phyloP scores from a whole-genome alignment of 2,329 filamentous ascomycete species.

The Cephalotrichum gorgonifer region DNA sequence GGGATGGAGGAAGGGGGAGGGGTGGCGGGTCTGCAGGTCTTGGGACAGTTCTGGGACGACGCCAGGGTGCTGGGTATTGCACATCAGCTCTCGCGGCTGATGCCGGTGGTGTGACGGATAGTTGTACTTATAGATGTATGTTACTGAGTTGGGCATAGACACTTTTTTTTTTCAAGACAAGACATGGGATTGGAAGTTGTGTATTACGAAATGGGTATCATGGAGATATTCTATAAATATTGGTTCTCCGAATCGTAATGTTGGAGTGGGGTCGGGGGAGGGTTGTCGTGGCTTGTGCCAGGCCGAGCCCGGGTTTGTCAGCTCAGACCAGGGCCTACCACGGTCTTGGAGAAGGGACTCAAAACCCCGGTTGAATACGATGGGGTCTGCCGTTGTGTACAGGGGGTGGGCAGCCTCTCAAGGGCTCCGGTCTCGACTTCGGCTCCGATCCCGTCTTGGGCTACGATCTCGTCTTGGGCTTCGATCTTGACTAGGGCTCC shows the following conservation, averaged over 20 bases:
- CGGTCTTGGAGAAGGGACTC: too few species aligned
- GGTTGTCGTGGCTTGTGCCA: too few species aligned
- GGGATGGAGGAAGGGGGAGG: slow-evolving; percentile 19
- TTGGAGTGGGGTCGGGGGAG: too few species aligned
- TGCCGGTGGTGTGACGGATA: slow-evolving; percentile 8
- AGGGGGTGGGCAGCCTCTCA: not conserved
- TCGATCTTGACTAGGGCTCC: slow-evolving; percentile 1
- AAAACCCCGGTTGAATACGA: not conserved
- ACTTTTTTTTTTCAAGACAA: too few species aligned
- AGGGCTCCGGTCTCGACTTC: slow-evolving; percentile 9
- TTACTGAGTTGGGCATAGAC: not conserved
- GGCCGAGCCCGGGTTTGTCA: too few species aligned
- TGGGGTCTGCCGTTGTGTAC: not conserved
- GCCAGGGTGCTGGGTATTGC: slow-evolving; percentile 50
- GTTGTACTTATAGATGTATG: not conserved
- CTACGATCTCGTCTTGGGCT: slow-evolving; percentile 15
- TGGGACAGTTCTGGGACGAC: slow-evolving; percentile 77
- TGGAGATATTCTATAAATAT: too few species aligned
- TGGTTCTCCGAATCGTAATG: too few species aligned
- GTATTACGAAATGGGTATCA: not conserved
- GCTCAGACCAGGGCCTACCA: too few species aligned
- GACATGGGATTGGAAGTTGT: too few species aligned
- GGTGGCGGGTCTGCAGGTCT: slow-evolving; percentile 56
- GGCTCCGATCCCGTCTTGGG: slow-evolving; percentile 11
- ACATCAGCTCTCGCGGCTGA: slow-evolving; percentile 25